Evolutionary conservation across 2,329 filamentous ascomycete genomes (phyloP).

Genomic region (Ceratocystis ficicola): DNA sequence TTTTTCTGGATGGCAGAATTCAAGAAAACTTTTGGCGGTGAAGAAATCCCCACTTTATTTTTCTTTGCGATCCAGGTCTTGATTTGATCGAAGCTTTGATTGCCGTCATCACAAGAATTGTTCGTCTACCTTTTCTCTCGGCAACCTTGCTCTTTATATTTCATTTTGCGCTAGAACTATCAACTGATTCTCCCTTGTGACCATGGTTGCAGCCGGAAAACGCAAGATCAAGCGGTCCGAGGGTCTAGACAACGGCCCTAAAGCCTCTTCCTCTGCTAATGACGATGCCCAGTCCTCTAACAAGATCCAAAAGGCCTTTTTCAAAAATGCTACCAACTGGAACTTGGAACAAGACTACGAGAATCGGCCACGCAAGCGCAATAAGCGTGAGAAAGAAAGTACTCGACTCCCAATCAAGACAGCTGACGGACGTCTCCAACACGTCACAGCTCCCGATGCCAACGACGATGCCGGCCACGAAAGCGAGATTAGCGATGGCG

Average conservation of each 20-base stretch:
- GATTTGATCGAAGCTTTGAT: neutral
- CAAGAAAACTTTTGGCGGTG: slow-evolving; percentile 27
- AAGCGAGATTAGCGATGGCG: slow-evolving; percentile 38
- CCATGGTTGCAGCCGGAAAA: slow-evolving; percentile 15
- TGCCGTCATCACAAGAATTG: neutral
- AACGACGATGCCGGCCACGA: slow-evolving; percentile 48
- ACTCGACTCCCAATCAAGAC: slow-evolving; percentile 79
- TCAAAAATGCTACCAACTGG: slow-evolving; percentile 69
- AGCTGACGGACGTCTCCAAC: slow-evolving; percentile 58
- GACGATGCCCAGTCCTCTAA: slow-evolving; percentile 25
- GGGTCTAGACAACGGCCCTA: slow-evolving; percentile 4
- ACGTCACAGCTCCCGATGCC: slow-evolving; percentile 44
- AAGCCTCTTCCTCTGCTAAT: neutral
- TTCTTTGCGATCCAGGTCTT: slow-evolving; percentile 19
- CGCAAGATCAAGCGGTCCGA: slow-evolving; percentile 20
- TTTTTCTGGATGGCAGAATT: slow-evolving; percentile 24
- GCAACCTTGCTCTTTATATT: neutral
- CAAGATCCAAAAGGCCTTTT: slow-evolving; percentile 50
- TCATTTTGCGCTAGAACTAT: neutral
- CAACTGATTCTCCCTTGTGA: neutral
- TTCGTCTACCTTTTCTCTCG: neutral
- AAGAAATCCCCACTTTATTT: slow-evolving; percentile 20
- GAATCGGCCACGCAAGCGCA: slow-evolving; percentile 59
- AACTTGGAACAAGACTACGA: slow-evolving; percentile 89
- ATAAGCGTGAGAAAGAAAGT: slow-evolving; percentile 60